Conservation (phyloP, 139 green algal genomes). For the Chloropicon primus region DNA sequence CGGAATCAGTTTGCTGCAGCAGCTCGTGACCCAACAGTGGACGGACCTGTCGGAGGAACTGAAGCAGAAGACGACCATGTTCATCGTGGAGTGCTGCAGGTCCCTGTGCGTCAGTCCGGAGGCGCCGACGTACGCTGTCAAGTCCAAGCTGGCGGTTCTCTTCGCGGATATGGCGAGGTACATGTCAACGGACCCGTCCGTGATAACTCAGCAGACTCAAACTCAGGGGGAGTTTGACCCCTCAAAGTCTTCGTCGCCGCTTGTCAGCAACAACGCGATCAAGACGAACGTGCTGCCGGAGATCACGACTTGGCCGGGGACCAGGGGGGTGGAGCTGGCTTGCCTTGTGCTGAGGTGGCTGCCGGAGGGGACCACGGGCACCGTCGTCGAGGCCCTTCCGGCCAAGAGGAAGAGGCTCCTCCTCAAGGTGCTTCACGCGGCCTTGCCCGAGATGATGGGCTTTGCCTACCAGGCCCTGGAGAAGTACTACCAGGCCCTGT, state of each 20-base stretch:
- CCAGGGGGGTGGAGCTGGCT: conserved; percentile 1
- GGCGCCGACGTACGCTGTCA: background rate
- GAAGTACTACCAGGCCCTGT: background rate
- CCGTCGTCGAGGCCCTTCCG: conserved; percentile 5
- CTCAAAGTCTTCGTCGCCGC: background rate
- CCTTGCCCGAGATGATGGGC: conserved; percentile 1
- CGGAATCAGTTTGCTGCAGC: background rate
- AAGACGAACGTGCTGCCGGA: background rate
- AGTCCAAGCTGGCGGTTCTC: background rate
- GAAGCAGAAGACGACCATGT: background rate
- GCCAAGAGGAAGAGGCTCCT: background rate
- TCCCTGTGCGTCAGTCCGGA: background rate
- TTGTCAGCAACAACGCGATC: background rate
- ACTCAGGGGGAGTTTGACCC: background rate
- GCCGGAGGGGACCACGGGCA: conserved; percentile 7
- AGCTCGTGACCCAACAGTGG: background rate
- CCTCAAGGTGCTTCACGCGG: background rate
- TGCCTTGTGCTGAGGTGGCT: conserved; percentile 7
- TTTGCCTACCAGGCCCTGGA: conserved; percentile 11
- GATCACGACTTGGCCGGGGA: background rate
- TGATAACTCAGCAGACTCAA: background rate
- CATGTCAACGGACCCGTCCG: background rate
- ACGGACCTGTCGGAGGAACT: background rate
- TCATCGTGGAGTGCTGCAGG: background rate
- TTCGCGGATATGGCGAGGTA: background rate